Percentiles rank a stretch among this genome's conserved stretches.
Conservation (phyloP, 495 filamentous ascomycete genomes). For the Cudoniella acicularis region DNA sequence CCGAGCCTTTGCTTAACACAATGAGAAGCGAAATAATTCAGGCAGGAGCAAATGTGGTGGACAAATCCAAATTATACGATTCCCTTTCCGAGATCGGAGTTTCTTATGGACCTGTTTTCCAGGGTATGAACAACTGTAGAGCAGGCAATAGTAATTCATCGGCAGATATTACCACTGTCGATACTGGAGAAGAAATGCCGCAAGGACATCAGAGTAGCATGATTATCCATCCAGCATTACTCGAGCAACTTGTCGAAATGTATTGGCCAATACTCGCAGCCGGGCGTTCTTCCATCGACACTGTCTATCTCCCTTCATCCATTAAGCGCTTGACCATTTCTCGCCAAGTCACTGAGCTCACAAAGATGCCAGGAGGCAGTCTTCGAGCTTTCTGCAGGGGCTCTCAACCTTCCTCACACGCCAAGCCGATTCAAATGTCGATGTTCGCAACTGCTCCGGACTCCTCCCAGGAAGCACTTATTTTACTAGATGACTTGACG, state of each 20-base stretch:
- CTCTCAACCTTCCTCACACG: conserved; percentile 21
- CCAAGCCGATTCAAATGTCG: conserved; percentile 32
- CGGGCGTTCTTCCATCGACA: conserved; percentile 33
- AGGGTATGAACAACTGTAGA: conserved; percentile 38
- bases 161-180: conserved; percentile 36
- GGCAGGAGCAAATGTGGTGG: conserved; percentile 22
- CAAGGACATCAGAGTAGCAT: conserved; percentile 38
- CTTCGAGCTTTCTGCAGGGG: conserved; percentile 31
- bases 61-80: conserved; percentile 34
- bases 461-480: conserved; percentile 24
- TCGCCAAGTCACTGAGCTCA: conserved; percentile 23
- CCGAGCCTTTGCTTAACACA: too few species aligned
- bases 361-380: conserved; percentile 24
- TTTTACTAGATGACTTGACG: conserved; percentile 28
- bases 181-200: conserved; percentile 48
- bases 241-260: conserved; percentile 43
- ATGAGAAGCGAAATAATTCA: background rate
- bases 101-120: conserved; percentile 35
- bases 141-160: conserved; percentile 33
- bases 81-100: conserved; percentile 34
- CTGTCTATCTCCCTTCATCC: conserved; percentile 37
- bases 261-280: conserved; percentile 37
- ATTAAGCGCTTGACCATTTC: conserved; percentile 29
- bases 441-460: conserved; percentile 26
- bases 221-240: conserved; percentile 41